Percentiles rank a stretch among this genome's conserved stretches.
Evolutionary conservation across 2,329 filamentous ascomycete genomes (phyloP).

Genomic region (Xylariaceae sp.): DNA sequence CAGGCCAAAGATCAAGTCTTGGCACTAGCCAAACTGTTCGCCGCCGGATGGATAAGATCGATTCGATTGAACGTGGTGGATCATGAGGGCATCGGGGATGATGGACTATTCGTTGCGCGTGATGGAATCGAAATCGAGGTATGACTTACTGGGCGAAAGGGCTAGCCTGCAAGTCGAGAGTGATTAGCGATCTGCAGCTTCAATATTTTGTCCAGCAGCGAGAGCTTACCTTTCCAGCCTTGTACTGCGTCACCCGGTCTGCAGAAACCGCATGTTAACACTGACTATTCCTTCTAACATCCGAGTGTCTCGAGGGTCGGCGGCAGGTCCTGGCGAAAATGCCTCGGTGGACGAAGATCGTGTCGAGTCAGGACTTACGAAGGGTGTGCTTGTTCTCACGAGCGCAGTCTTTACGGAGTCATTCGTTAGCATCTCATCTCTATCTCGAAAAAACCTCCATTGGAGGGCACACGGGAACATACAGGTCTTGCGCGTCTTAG

Average conservation of each 20-base stretch:
- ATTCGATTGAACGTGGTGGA: background rate
- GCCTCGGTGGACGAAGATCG: background rate
- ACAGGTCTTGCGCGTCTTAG: conserved; percentile 21
- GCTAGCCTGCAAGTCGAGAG: conserved; percentile 10
- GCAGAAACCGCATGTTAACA: conserved; percentile 5
- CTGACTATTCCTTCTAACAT: background rate
- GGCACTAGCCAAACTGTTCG: background rate
- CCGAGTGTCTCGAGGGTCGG: background rate
- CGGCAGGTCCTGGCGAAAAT: background rate
- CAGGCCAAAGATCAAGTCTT: background rate
- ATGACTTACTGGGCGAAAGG: conserved; percentile 23
- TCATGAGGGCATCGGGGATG: background rate
- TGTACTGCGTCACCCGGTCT: conserved; percentile 24
- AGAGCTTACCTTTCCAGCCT: conserved; percentile 20
- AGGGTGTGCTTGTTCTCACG: conserved; percentile 25
- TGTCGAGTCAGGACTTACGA: conserved; percentile 13
- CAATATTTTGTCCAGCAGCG: background rate
- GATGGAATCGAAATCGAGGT: background rate
- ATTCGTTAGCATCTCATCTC: conserved; percentile 1
- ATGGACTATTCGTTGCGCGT: background rate
- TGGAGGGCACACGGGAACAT: background rate
- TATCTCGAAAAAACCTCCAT: background rate
- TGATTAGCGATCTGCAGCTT: conserved; percentile 6
- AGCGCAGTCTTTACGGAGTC: conserved; percentile 15
- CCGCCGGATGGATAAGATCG: background rate